Evolutionary conservation across 768 basidiomycete species (phyloP).

Genomic region (Leccinum variicolor): DNA sequence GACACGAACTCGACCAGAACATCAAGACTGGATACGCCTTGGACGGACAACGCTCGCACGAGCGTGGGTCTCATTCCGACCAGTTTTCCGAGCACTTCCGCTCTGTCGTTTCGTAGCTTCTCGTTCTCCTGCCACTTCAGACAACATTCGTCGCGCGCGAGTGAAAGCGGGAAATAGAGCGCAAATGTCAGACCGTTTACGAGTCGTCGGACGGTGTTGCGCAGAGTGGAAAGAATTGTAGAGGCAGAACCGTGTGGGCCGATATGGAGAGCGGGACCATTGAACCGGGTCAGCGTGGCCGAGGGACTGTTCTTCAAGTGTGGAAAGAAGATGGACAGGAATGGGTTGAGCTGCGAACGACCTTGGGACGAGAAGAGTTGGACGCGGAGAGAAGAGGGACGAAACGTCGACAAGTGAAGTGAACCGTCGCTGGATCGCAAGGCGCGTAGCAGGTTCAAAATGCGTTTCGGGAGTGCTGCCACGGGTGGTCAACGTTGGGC

Average conservation of each 20-base stretch:
- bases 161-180: slow-evolving; percentile 51
- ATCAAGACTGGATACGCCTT: slow-evolving; percentile 5
- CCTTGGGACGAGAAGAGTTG: slow-evolving; percentile 44
- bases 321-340: slow-evolving; percentile 54
- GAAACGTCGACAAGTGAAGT: slow-evolving; percentile 43
- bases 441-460: slow-evolving; percentile 35
- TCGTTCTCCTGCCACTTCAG: slow-evolving; percentile 59
- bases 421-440: slow-evolving; percentile 45
- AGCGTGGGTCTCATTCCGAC: slow-evolving; percentile 50
- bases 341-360: slow-evolving; percentile 40
- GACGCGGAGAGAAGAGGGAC: slow-evolving; percentile 44
- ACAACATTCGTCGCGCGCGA: slow-evolving; percentile 65
- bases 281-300: slow-evolving; percentile 17
- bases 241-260: slow-evolving; percentile 6
- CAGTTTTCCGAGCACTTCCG: slow-evolving; percentile 63
- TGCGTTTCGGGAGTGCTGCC: slow-evolving; percentile 27
- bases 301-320: slow-evolving; percentile 43
- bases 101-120: slow-evolving; percentile 62
- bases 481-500: slow-evolving; percentile 2
- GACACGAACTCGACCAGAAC: slow-evolving; percentile 23
- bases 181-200: slow-evolving; percentile 9
- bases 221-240: slow-evolving; percentile 8
- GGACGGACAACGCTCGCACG: slow-evolving; percentile 27
- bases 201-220: slow-evolving; percentile 7
- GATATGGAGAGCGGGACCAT: slow-evolving; percentile 4